Conservation (phyloP, 2,329 filamentous ascomycete genomes). For the Ilyonectria robusta region DNA sequence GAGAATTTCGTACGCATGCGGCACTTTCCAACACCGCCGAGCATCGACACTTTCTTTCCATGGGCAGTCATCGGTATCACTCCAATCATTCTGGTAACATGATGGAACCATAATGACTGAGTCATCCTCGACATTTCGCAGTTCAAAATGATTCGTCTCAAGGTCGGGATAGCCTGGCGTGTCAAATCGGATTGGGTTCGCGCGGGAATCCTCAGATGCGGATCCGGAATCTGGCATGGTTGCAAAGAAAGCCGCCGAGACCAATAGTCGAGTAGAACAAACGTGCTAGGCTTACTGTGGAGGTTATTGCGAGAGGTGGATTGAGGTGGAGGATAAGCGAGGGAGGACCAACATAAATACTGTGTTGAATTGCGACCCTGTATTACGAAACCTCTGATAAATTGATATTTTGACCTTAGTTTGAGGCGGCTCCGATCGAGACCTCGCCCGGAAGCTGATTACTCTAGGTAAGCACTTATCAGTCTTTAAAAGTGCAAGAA, state of each 20-base stretch:
- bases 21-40: slow-evolving; percentile 14
- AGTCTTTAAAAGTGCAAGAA: no score
- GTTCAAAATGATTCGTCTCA: neutral
- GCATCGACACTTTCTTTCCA: slow-evolving; percentile 9
- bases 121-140: neutral
- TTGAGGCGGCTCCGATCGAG: no score
- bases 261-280: neutral
- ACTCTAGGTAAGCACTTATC: no score
- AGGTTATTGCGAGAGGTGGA: neutral
- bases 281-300: neutral
- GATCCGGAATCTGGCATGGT: neutral
- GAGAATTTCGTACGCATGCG: slow-evolving; percentile 12
- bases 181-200: slow-evolving; percentile 3
- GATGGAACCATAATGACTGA: slow-evolving; percentile 1
- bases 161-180: neutral
- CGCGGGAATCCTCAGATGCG: neutral
- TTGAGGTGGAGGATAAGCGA: neutral
- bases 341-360: neutral
- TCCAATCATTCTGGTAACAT: slow-evolving; percentile 6
- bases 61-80: slow-evolving; percentile 1
- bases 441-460: no score
- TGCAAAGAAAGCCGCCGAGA: neutral
- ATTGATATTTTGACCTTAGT: no score
- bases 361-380: neutral
- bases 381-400: no score